Base-by-base conservation (phyloP, 352 stramenopile species). In the Globisporangium irregulare region DNA sequence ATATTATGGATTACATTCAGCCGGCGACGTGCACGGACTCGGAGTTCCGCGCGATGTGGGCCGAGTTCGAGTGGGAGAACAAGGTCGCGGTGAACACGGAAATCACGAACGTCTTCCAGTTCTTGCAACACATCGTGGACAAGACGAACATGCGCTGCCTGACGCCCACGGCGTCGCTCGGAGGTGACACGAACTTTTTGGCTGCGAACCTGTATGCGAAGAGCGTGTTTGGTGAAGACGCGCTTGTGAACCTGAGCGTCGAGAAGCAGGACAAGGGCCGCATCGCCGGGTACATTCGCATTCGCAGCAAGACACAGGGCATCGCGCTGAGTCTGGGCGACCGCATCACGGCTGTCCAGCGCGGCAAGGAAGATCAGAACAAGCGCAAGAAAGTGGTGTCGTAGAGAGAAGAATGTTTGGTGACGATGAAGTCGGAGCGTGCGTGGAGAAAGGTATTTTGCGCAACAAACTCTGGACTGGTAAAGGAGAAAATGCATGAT, bases 1-100 rank as follows among this genome's bases (percentile, higher is more conserved):
- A 99, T 75, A 99, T 99, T 62, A 99, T 99, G 98, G 98, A 99
- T 79, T 99, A 99, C 90, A 99, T 99, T 77, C 93, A 98, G 70
- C 97, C 98, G 59, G 78, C 87, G 56, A 91, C 78, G 20, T 96
- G 97, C 89, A 89, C 79, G 69, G 97, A 99, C 76, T 93, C 98
- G 72, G 88, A 92, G n/a, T 99, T 99, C 87, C 93, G 98, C 69
- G 88, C 85, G 6, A 99, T 99, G 98, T 99, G 98, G 98, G 98
- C 97, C 63, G 98, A 99, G 75, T 99, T 99, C 77, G 98, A 99
- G 84, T 99, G 98, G 98, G 98, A 99, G 82, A 99, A 99, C 85
- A 99, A 99, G 87, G 97, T 99, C 66, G 84, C 89, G 3, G 93
- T 99, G 55, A 98, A 98, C 79, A 99, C 97, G 36, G 95, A 98